Evolutionary conservation across 169 alveolate genomes (phyloP), one percentile per base, ranked within the genome.

Genomic region (Plasmodium berghei): DNA sequence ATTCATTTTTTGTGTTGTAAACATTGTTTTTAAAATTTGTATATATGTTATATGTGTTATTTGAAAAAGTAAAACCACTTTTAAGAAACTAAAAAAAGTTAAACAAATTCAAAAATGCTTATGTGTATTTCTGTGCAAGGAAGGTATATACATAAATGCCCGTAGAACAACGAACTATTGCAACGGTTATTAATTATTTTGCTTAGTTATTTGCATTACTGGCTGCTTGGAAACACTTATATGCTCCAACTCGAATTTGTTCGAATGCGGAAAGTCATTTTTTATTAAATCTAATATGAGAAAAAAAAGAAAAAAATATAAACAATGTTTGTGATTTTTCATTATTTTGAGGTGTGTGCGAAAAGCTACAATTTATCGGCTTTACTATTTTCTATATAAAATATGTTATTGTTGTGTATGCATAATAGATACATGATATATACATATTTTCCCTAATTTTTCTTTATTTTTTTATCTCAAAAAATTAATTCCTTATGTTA

Each of bases 211-310:
- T 46, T 64, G 49, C 22, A 52, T 14, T 74, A 74, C 88, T 55
- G 88, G 88, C 9, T 74, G 74, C 70, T 74, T 74, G 12, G 88
- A 74, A 74, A 74, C 56, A 40, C 74, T 74, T 34, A 66, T 74
- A 64, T 74, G 88, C 20, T 74, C 88, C n/a, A 74, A 49, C 72
- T 74, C 88, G 46, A 74, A 74, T 74, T 74, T 74, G 28, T 59
- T 74, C 26, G 88, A 46, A 18, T 61, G 88, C 14, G 88, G 88
- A 48, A 74, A 74, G 20, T 74, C 88, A 62, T 74, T 74, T 20
- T 74, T 74, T 46, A 74, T 18, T 48, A 74, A 55, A 48, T 74
- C 88, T 74, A 67, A 9, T 5, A 0, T 10, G 12, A 22, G 24
- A 40, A 45, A 64, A 26, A 45, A n/a, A 18, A 22, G 45, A n/a